phyloP scores from a whole-genome alignment of 2,329 filamentous ascomycete species.

The Botrytis fragariae region DNA sequence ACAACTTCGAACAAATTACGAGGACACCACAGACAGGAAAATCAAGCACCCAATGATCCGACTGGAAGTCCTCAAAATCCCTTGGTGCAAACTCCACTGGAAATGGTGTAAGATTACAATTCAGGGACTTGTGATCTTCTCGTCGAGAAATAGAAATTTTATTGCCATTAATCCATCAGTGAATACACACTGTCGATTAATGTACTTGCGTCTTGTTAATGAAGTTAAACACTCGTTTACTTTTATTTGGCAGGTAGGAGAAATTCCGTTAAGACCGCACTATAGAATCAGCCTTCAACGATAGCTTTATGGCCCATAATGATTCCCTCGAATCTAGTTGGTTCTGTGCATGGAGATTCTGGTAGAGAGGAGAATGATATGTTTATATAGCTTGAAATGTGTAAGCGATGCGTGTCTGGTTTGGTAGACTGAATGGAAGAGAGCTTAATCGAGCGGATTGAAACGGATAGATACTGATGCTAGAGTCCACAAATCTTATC shows the following conservation, averaged over 20 bases:
- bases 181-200: not conserved
- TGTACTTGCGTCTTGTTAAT: not conserved
- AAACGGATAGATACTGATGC: not conserved
- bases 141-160: rapidly evolving
- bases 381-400: not conserved
- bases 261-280: not conserved
- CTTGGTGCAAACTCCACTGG: not conserved
- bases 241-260: not conserved
- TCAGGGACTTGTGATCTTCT: not conserved
- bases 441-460: not conserved
- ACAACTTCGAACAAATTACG: not conserved
- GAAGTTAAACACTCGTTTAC: not conserved
- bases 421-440: not conserved
- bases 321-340: not conserved
- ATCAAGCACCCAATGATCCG: not conserved
- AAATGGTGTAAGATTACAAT: too few species aligned
- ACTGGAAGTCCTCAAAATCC: not conserved
- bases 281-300: not conserved
- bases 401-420: too few species aligned
- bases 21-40: not conserved
- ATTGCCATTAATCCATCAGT: not conserved
- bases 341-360: not conserved
- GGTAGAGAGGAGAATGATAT: rapidly evolving
- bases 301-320: not conserved
- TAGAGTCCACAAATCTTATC: not conserved